Evolutionary conservation across 805 yeast species (phyloP), one percentile per base, ranked within the genome.

Genomic region (Limtongozyma cylindracea): DNA sequence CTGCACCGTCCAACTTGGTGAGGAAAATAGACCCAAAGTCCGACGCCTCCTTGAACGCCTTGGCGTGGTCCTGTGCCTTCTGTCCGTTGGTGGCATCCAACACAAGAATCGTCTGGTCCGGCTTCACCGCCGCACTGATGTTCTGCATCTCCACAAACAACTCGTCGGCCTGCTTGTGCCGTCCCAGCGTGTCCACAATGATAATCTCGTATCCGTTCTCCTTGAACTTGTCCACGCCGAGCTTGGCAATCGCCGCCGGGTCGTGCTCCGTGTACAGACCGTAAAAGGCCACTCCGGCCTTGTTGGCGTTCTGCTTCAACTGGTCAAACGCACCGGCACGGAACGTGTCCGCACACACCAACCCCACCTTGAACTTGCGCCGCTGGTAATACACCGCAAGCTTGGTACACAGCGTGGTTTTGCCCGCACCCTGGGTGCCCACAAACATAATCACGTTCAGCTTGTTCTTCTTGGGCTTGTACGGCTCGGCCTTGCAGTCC

Each of bases 251-350:
- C 29, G 63, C 68, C 8, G 77, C 96, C 2, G 98, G 98, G 38
- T 88, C 91, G 2, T 91, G 76, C 49, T 84, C 96, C 3, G 88
- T 67, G 45, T 88, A 88, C 5, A 92, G 73, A 35, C 98, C 98
- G 43, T 67, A 84, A 46, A 65, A 84, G 20, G 98, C 96, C 25
- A 84, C 77, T 33, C 72, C 66, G 2, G 98, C 91, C 50, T 78
- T 77, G 24, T 84, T 78, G 12, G 98, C 96, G 45, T 84, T 84
- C 47, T 84, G 98, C 43, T 88, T 84, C 47, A 84, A 61, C 55
- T 84, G 98, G 48, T 84, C 98, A 53, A 84, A 84, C 3, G 98
- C 98, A 58, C 98, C 98, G 17, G 98, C 98, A 58, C 98, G 69
- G 57, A 84, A 88, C 15, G 98, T 88, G 53, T 88, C 98, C 2